A percentile compares a stretch with the other conserved stretches of the same genome.
Conservation (phyloP, 305 asterid genomes). For the Fraxinus nigra region DNA sequence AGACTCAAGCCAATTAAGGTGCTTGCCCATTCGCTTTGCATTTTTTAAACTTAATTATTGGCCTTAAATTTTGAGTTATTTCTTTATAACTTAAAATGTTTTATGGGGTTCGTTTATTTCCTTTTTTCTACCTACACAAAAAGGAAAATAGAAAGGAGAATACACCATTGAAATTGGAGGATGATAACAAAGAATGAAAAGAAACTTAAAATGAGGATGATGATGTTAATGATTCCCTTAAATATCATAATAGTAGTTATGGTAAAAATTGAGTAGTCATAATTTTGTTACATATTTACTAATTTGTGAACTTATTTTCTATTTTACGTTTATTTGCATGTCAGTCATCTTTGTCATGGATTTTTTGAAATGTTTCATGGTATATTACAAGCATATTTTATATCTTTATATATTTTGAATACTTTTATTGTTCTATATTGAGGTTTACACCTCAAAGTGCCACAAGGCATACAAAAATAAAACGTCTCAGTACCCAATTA, state of each 20-base stretch:
- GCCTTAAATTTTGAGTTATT: not conserved
- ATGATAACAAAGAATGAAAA: not conserved
- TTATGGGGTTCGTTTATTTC: not conserved
- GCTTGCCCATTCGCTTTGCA: not conserved
- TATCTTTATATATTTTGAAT: not conserved
- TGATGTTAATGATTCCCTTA: not conserved
- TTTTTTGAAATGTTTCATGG: not conserved
- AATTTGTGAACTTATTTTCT: not conserved
- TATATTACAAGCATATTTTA: not conserved
- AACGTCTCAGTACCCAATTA: not conserved
- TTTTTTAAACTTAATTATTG: not conserved
- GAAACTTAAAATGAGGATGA: not conserved
- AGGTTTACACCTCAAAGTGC: not conserved
- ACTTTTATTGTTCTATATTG: not conserved
- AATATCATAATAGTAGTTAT: too few relatives aligned
- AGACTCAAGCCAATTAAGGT: not conserved
- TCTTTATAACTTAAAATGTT: not conserved
- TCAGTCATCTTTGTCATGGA: not conserved
- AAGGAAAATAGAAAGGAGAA: not conserved
- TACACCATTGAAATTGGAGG: not conserved
- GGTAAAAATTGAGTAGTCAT: not conserved
- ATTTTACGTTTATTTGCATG: not conserved
- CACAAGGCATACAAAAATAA: not conserved
- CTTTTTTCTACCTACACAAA: not conserved
- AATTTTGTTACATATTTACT: not conserved